A percentile compares a stretch with the other conserved stretches of the same genome.
These are phyloP conservation scores for Pythium myriotylum DNA, from an alignment of 352 stramenopile species.

Conservation along the genomic window DNA sequence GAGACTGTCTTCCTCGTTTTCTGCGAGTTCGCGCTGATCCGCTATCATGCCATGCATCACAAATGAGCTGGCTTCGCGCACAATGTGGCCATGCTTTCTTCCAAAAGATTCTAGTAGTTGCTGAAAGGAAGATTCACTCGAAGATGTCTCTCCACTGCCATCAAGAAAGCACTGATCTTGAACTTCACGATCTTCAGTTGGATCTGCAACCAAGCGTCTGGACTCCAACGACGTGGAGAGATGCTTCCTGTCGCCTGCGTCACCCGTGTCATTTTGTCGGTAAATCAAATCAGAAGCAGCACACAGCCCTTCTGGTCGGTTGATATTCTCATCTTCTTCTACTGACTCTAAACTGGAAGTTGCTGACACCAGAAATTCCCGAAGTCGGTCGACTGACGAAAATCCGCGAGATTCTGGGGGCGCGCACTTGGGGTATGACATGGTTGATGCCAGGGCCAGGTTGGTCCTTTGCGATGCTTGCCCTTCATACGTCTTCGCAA, in stretches of 20 bases:
- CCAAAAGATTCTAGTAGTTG: slow-evolving; percentile 50
- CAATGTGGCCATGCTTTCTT: slow-evolving; percentile 30
- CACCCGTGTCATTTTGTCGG: background rate
- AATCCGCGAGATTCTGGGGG: background rate
- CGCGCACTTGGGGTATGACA: background rate
- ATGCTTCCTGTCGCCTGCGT: too few relatives aligned
- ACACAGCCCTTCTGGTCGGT: background rate
- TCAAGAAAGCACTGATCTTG: background rate
- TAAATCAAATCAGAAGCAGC: background rate
- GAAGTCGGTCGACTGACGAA: slow-evolving; percentile 26
- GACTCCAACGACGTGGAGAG: too few relatives aligned
- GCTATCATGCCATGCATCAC: slow-evolving; percentile 33
- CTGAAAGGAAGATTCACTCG: slow-evolving; percentile 39
- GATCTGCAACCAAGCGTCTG: too few relatives aligned
- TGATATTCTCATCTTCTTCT: slow-evolving; percentile 8
- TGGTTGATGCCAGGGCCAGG: background rate
- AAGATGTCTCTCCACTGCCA: background rate
- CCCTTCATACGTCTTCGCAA: slow-evolving; percentile 42
- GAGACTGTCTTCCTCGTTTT: slow-evolving; percentile 47
- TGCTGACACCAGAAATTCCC: slow-evolving; percentile 19
- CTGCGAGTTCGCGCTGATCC: slow-evolving; percentile 46
- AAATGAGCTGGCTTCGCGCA: slow-evolving; percentile 30
- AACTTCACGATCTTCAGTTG: too few relatives aligned
- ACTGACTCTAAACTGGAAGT: slow-evolving; percentile 10
- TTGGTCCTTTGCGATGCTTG: slow-evolving; percentile 14